Base-by-base conservation (phyloP, 352 stramenopile species). In the Phytophthora chlamydospora region DNA sequence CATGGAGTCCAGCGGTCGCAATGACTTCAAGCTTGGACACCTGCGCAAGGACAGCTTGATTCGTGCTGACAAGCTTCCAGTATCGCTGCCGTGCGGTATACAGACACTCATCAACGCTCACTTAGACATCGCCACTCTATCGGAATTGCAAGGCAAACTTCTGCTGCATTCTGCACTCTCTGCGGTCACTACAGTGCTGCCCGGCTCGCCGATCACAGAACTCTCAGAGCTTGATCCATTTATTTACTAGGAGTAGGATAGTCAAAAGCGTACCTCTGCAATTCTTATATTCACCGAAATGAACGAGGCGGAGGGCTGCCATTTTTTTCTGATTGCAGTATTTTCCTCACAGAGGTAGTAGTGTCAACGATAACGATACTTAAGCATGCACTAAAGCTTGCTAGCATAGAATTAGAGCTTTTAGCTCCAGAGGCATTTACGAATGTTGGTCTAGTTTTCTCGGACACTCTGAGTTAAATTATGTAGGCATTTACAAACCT, bases 301-400 rank as follows among this genome's bases (percentile, higher is more conserved):
- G 11, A 50, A 50, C 43, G 43, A 50, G 29, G 43, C 43, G 43
- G 43, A 50, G 43, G 12, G 12, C 12, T n/a, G 43, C 43, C n/a
- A 27, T 14, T 27, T 39, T 50, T 52, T 21, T 42, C 34, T 43
- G 10, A 36, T 36, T 49, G 42, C 16, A 38, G 24, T 49, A 49
- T 49, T 49, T 36, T 49, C 42, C 8, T 16, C 8, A 38, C 42
- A 10, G 27, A 49, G 24, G 42, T 38, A 49, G 21, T 46, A 48
- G n/a, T n/a, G n/a, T n/a, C n/a, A n/a, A n/a, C n/a, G n/a, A n/a
- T n/a, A n/a, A n/a, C n/a, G n/a, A n/a, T n/a, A n/a, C n/a, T n/a
- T n/a, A n/a, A n/a, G n/a, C n/a, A n/a, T n/a, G n/a, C n/a, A n/a
- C n/a, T n/a, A n/a, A n/a, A n/a, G n/a, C n/a, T n/a, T n/a, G n/a